Percentiles rank a stretch among this genome's conserved stretches.
phyloP scores from a whole-genome alignment of 192 early-diverging fungal genomes.

The Gamsiella multidivaricata region DNA sequence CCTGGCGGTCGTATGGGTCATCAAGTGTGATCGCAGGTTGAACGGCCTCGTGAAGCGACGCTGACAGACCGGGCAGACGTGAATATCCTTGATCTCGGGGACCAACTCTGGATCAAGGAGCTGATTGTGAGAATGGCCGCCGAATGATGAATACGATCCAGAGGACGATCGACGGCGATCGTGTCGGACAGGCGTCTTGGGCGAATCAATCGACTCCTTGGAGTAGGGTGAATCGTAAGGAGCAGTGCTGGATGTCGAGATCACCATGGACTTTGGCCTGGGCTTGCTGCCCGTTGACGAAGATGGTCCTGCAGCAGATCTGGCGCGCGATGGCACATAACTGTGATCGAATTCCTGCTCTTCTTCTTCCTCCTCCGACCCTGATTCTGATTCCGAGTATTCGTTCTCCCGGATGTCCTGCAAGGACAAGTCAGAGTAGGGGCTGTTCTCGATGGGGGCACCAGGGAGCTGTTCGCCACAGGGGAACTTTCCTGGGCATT shows the following conservation, averaged over 20 bases:
- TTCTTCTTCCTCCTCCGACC: slow-evolving; percentile 26
- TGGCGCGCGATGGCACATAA: slow-evolving; percentile 4
- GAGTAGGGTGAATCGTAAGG: slow-evolving; percentile 30
- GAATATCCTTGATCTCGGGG: slow-evolving; percentile 43
- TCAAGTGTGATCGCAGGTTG: slow-evolving; percentile 81
- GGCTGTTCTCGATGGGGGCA: neutral
- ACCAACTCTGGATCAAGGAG: slow-evolving; percentile 32
- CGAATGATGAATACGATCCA: slow-evolving; percentile 27
- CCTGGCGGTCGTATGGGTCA: slow-evolving; percentile 79
- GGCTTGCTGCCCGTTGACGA: slow-evolving; percentile 3
- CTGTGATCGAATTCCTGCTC: slow-evolving; percentile 19
- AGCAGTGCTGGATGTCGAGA: neutral
- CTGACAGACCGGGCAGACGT: slow-evolving; percentile 47
- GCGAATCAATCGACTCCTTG: slow-evolving; percentile 2
- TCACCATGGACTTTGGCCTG: slow-evolving; percentile 16
- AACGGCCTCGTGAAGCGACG: slow-evolving; percentile 75
- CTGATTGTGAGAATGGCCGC: slow-evolving; percentile 4
- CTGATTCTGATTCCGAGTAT: slow-evolving; percentile 29
- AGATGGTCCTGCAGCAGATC: neutral
- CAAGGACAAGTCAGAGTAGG: slow-evolving; percentile 6
- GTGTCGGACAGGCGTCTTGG: slow-evolving; percentile 29
- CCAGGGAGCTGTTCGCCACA: slow-evolving; percentile 32
- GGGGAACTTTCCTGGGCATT: slow-evolving; percentile 51
- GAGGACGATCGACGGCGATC: slow-evolving; percentile 44
- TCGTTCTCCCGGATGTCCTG: slow-evolving; percentile 27